Conservation (phyloP, 169 alveolate genomes). For the Cryptosporidium xiaoi region DNA sequence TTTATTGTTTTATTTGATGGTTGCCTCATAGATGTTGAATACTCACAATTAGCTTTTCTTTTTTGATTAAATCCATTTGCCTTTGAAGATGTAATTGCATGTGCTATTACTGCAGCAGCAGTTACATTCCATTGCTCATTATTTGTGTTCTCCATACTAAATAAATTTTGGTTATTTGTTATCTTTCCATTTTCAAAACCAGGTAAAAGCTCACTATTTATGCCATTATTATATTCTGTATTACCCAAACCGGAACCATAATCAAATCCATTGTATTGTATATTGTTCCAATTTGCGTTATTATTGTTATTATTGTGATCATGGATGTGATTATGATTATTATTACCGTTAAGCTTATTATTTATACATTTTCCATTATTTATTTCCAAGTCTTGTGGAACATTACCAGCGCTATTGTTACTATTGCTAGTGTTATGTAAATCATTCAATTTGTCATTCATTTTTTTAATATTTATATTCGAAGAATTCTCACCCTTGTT, state of each 20-base stretch:
- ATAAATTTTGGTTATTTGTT: constrained; percentile 21
- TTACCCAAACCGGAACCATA: constrained; percentile 49
- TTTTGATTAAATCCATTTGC: constrained; percentile 39
- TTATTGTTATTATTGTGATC: neutral
- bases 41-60: constrained; percentile 57
- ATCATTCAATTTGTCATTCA: constrained; percentile 58
- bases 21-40: constrained; percentile 39
- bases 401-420: neutral
- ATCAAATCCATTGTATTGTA: constrained; percentile 69
- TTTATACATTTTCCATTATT: constrained; percentile 4
- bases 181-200: constrained; percentile 6
- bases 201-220: constrained; percentile 26
- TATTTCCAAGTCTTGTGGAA: constrained; percentile 13
- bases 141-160: constrained; percentile 43
- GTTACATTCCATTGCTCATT: constrained; percentile 70
- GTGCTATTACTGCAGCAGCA: constrained; percentile 73
- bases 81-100: constrained; percentile 62
- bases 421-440: constrained; percentile 7
- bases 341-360: neutral
- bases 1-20: constrained; percentile 55
- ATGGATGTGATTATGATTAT: no score
- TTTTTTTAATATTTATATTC: constrained; percentile 27
- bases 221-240: constrained; percentile 26
- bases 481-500: constrained; percentile 50
- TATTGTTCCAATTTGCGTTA: constrained; percentile 33